phyloP scores from a whole-genome alignment of 2,329 filamentous ascomycete genomes.

The Ophiostoma montium region DNA sequence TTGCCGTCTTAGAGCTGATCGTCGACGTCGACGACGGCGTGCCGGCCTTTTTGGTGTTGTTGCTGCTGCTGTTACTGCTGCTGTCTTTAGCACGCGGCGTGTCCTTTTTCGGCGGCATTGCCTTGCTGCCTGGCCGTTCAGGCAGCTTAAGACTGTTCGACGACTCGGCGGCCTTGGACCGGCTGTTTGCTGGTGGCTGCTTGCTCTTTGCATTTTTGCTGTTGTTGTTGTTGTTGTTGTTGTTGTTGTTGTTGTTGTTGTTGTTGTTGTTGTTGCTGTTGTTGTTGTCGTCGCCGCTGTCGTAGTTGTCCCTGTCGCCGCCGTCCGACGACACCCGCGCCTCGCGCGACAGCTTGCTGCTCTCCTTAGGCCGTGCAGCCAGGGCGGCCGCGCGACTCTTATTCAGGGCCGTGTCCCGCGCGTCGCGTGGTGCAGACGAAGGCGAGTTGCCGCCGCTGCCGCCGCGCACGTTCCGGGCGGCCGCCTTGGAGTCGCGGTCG shows the following conservation, averaged over 20 bases:
- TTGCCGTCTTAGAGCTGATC: neutral
- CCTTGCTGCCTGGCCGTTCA: conserved; percentile 12
- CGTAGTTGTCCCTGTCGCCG: neutral
- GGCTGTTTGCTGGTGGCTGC: neutral
- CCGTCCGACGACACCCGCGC: conserved; percentile 8
- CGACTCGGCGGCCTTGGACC: neutral
- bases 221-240: no score
- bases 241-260: neutral
- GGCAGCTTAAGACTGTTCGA: conserved; percentile 1
- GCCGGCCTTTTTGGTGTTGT: neutral
- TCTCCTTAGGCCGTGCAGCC: conserved; percentile 6
- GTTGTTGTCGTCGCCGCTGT: neutral
- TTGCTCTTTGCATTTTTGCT: no score
- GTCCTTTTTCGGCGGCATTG: neutral
- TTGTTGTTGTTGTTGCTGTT: neutral
- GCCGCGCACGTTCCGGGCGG: conserved; percentile 5
- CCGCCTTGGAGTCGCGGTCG: no score
- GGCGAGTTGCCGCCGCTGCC: neutral
- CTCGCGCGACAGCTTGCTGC: conserved; percentile 12
- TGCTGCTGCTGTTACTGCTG: neutral
- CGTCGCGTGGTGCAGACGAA: neutral
- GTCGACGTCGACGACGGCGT: neutral
- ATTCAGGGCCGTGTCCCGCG: neutral
- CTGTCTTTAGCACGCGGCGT: neutral
- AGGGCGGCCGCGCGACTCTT: conserved; percentile 7